Evolutionary conservation across 306 rosid genomes (phyloP), one percentile per base, ranked within the genome.

Genomic region (Corylus avellana): DNA sequence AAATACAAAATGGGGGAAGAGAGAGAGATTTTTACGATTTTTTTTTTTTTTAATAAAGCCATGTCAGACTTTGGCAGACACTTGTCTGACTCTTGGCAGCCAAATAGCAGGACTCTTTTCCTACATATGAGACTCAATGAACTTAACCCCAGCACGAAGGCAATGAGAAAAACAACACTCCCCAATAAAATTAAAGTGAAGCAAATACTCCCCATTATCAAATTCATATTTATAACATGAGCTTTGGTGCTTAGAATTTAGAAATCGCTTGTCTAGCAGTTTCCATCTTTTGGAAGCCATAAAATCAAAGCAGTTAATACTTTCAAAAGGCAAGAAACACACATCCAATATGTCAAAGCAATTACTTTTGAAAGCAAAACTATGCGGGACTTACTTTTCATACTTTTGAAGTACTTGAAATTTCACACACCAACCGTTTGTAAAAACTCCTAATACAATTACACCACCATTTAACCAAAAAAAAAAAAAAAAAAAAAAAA

Each of bases 391-490:
- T 9, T 25, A 17, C 20, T 12, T 32, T 29, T 63, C 46, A 0
- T 32, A 12, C 8, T 29, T 63, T 63, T 63, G 3, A 32, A 32
- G 44, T 12, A 73, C 53, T 13, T 57, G 14, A 12, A 73, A 27
- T 48, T 9, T 57, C 80, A 58, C 91, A 69, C 74, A 27, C 32
- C 50, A 72, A 72, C 14, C 82, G 86, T 81, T 80, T 25, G 92
- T 79, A n/a, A 62, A 87, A 87, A 79, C 32, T 87, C 86, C 84
- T 49, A 61, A n/a, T 22, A 10, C 27, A 80, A 55, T 32, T 22
- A 12, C 27, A 80, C 35, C 10, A 8, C 51, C 18, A 10, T 58
- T 47, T 20, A 35, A 44, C 25, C 8, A 44, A 2, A 67, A 4
- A 75, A 32, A 9, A 22, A 44, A 2, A 67, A 4, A 75, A 32